phyloP scores from a whole-genome alignment of 108 stramenopile genomes.

The Cyclotella baltica region DNA sequence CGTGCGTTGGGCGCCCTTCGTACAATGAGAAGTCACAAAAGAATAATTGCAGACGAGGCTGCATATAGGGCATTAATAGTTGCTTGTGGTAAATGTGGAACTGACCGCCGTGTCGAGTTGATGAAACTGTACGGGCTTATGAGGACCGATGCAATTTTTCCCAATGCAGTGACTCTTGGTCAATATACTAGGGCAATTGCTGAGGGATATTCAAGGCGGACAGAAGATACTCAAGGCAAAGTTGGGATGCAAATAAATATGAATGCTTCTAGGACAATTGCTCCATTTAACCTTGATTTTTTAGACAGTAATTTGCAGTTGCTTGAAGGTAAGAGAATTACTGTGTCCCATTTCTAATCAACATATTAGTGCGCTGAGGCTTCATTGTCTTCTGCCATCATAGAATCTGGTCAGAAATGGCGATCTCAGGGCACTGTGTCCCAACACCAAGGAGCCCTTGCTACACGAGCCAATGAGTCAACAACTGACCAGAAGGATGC shows the following conservation, averaged over 20 bases:
- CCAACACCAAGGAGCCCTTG: background rate
- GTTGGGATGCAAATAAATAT: constrained; percentile 41
- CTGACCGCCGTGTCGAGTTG: constrained; percentile 77
- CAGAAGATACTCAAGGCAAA: constrained; percentile 37
- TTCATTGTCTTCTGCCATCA: constrained; percentile 18
- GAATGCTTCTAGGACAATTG: constrained; percentile 1
- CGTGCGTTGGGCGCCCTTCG: constrained; percentile 86
- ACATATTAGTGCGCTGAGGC: background rate
- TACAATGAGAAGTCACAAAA: constrained; percentile 68
- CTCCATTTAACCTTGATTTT: constrained; percentile 44
- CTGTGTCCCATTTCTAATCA: background rate
- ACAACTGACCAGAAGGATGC: constrained; percentile 2
- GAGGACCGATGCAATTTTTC: constrained; percentile 84
- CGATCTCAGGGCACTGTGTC: constrained; percentile 30
- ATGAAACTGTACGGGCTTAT: constrained; percentile 83
- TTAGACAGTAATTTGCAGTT: constrained; percentile 64
- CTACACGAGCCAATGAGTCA: background rate
- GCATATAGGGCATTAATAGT: constrained; percentile 86
- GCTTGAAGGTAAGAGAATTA: constrained; percentile 3
- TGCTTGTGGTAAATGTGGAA: constrained; percentile 79
- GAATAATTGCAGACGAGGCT: constrained; percentile 88
- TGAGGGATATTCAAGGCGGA: constrained; percentile 85
- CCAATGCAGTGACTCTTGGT: constrained; percentile 86
- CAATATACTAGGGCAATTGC: constrained; percentile 87
- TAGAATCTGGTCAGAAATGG: constrained; percentile 81